Conservation (phyloP, 805 yeast genomes). For the Nakazawaea peltata region DNA sequence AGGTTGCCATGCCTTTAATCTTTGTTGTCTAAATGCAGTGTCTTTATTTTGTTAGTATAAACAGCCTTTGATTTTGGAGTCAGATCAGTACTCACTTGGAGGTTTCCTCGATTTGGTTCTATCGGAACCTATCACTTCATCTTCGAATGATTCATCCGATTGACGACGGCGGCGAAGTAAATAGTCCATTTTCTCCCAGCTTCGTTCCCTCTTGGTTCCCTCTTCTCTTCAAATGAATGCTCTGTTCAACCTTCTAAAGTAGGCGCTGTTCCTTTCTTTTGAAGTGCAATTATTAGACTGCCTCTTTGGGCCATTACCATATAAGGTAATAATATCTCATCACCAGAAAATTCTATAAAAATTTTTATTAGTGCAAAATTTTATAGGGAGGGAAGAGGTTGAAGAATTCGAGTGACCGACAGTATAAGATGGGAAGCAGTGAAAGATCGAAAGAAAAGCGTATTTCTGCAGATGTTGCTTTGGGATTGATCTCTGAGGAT, state of each 20-base stretch:
- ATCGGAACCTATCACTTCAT: neutral
- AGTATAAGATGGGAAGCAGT: no score
- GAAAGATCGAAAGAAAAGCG: no score
- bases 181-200: conserved; percentile 15
- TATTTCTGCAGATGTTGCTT: conserved; percentile 8
- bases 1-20: conserved; percentile 67
- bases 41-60: conserved; percentile 35
- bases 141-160: conserved; percentile 5
- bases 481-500: conserved; percentile 5
- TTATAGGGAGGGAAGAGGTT: no score
- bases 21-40: conserved; percentile 74
- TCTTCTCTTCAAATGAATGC: neutral
- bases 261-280: no score
- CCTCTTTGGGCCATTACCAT: no score
- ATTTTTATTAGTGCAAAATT: no score
- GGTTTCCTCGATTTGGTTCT: conserved; percentile 40
- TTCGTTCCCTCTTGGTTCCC: conserved; percentile 10
- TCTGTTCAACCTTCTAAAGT: no score
- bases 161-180: conserved; percentile 5
- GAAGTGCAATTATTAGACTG: no score
- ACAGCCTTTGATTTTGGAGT: neutral
- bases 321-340: no score
- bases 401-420: no score
- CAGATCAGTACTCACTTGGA: conserved; percentile 30
- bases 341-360: no score